A percentile compares a stretch with the other conserved stretches of the same genome.
These are phyloP conservation scores for Globisporangium rhizosaccharum DNA, from an alignment of 352 stramenopile species.

Conservation along the genomic window DNA sequence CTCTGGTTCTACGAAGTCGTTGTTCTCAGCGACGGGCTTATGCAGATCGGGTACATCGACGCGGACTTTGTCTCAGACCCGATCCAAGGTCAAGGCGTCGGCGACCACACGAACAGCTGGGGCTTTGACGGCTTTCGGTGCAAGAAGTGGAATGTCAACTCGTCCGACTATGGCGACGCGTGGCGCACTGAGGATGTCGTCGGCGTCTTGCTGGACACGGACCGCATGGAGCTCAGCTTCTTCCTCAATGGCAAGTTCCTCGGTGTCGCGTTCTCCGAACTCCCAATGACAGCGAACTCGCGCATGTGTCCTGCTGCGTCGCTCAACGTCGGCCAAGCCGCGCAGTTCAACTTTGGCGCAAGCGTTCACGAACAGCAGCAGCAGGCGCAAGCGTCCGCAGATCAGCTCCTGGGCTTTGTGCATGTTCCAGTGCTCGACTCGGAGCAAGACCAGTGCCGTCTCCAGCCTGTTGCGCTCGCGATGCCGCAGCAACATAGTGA, in stretches of 20 bases:
- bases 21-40: constrained; percentile 86
- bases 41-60: constrained; percentile 94
- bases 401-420: constrained; percentile 21
- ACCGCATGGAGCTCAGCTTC: constrained; percentile 83
- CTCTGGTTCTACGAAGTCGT: constrained; percentile 90
- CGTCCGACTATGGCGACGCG: constrained; percentile 73
- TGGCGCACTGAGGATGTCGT: constrained; percentile 85
- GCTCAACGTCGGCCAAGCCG: constrained; percentile 79
- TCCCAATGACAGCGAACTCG: constrained; percentile 35
- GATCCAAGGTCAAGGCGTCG: constrained; percentile 86
- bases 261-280: constrained; percentile 70
- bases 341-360: constrained; percentile 76
- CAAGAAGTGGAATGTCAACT: constrained; percentile 87
- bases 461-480: constrained; percentile 33
- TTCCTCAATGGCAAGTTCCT: constrained; percentile 90
- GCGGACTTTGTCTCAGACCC: constrained; percentile 75
- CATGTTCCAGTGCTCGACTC: constrained; percentile 31
- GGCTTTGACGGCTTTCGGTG: constrained; percentile 88
- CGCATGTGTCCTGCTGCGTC: constrained; percentile 78
- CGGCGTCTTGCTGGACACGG: constrained; percentile 82
- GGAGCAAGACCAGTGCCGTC: constrained; percentile 32
- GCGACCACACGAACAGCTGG: constrained; percentile 88
- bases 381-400: background rate
- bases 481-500: constrained; percentile 2
- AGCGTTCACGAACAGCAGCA: background rate